These are phyloP conservation scores for Durotheca rogersii DNA, from an alignment of 495 filamentous ascomycete species.

Conservation along the genomic window DNA sequence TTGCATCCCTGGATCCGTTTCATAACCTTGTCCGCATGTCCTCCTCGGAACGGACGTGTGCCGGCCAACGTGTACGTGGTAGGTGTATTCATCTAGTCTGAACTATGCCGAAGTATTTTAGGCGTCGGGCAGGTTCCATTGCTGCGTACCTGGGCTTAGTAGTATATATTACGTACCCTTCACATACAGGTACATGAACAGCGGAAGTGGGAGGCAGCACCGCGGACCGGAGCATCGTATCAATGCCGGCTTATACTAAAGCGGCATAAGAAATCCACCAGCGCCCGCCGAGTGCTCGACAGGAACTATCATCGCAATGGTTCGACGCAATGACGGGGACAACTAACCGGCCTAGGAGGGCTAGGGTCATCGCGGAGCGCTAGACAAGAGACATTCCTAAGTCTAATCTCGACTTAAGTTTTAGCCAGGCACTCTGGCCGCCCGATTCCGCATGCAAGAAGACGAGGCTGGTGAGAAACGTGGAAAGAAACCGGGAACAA, in stretches of 20 bases:
- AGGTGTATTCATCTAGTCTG: not conserved
- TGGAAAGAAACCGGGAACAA: too few relatives aligned
- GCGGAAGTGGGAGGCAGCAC: too few relatives aligned
- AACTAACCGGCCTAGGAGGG: not conserved
- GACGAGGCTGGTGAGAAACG: too few relatives aligned
- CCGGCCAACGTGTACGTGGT: not conserved
- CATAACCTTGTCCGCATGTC: slow-evolving; percentile 4
- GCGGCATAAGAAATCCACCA: too few relatives aligned
- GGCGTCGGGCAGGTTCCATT: not conserved
- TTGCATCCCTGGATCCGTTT: slow-evolving; percentile 3
- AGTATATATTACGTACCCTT: too few relatives aligned
- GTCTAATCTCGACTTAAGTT: not conserved
- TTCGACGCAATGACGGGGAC: not conserved
- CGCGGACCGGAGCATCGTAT: too few relatives aligned
- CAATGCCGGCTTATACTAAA: too few relatives aligned
- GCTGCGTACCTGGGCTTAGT: too few relatives aligned
- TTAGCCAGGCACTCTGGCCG: slow-evolving; percentile 2
- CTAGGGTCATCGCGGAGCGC: not conserved
- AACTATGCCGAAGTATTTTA: slow-evolving; percentile 11
- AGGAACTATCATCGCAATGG: not conserved
- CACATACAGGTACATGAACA: too few relatives aligned
- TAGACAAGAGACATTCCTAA: slow-evolving; percentile 6
- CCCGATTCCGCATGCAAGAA: not conserved
- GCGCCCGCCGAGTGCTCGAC: not conserved
- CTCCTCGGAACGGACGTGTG: not conserved